Evolutionary conservation across 495 filamentous ascomycete species (phyloP).

Genomic region (Penicillium psychrofluorescens): DNA sequence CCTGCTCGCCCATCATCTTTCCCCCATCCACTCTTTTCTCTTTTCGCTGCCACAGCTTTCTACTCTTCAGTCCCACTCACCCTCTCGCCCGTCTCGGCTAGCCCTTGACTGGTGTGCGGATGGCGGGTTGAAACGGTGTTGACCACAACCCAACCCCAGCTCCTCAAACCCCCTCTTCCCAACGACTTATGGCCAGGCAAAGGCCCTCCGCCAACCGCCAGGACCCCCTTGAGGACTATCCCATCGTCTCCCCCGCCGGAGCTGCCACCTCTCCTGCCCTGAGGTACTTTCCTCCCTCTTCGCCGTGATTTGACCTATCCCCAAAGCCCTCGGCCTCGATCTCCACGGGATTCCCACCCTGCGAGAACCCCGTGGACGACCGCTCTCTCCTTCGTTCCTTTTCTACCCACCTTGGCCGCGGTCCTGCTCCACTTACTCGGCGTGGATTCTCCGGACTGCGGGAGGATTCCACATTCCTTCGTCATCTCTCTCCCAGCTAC

Average conservation of each 20-base stretch:
- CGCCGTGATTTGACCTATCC: background rate
- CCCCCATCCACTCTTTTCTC: background rate
- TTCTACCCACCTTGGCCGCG: too few species aligned
- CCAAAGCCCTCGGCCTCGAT: background rate
- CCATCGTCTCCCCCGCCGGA: conserved; percentile 30
- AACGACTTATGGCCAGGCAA: conserved; percentile 47
- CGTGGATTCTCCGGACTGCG: background rate
- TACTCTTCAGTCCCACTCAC: conserved; percentile 8
- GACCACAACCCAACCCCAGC: conserved; percentile 26
- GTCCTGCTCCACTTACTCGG: background rate
- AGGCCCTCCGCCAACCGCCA: conserved; percentile 40
- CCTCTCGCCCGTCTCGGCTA: conserved; percentile 13
- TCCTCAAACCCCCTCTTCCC: conserved; percentile 27
- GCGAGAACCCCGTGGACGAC: background rate
- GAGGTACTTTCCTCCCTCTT: conserved; percentile 35
- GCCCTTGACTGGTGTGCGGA: conserved; percentile 25
- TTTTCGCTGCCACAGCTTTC: background rate
- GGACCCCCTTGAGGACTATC: conserved; percentile 43
- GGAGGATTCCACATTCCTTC: background rate
- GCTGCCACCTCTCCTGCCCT: conserved; percentile 35
- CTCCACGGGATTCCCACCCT: background rate
- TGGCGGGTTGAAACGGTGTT: conserved; percentile 42
- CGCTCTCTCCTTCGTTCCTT: too few species aligned
- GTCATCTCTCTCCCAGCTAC: background rate
- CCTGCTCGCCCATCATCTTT: conserved; percentile 3